Evolutionary conservation across 176 grass and related monocot species (phyloP).

Genomic region (Urochloa ruziziensis): DNA sequence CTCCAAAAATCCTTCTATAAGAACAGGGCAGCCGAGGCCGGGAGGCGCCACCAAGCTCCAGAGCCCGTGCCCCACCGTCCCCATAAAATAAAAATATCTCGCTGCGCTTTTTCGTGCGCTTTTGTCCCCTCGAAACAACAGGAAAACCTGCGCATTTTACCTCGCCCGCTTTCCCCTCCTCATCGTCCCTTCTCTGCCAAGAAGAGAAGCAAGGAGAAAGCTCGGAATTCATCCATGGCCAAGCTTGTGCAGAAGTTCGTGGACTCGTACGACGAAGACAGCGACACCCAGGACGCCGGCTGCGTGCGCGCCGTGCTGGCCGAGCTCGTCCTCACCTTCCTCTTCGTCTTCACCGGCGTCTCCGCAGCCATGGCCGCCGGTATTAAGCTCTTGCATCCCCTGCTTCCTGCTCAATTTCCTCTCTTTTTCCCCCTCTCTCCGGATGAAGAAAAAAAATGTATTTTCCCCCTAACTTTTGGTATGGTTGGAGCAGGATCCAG

Average conservation of each 20-base stretch:
- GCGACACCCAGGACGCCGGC: slow-evolving; percentile 24
- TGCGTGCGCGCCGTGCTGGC: slow-evolving; percentile 67
- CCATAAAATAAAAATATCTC: background rate
- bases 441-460: background rate
- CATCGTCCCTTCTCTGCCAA: background rate
- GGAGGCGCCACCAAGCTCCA: background rate
- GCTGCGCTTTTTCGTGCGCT: slow-evolving; percentile 11
- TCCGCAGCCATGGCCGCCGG: slow-evolving; percentile 75
- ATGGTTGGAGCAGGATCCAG: background rate
- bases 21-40: background rate
- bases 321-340: slow-evolving; percentile 94
- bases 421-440: background rate
- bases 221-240: too few species aligned
- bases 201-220: background rate
- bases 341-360: slow-evolving; percentile 91
- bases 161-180: background rate
- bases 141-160: background rate
- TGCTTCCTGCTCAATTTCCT: too few species aligned
- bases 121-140: background rate
- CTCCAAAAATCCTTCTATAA: background rate
- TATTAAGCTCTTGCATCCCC: background rate
- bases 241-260: slow-evolving; percentile 11
- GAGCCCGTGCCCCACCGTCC: background rate
- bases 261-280: slow-evolving; percentile 6
- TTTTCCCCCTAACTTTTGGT: background rate